Evolutionary conservation across 2,329 filamentous ascomycete genomes (phyloP), one percentile per base, ranked within the genome.

Genomic region (Aspergillus oerlinghausenensis): DNA sequence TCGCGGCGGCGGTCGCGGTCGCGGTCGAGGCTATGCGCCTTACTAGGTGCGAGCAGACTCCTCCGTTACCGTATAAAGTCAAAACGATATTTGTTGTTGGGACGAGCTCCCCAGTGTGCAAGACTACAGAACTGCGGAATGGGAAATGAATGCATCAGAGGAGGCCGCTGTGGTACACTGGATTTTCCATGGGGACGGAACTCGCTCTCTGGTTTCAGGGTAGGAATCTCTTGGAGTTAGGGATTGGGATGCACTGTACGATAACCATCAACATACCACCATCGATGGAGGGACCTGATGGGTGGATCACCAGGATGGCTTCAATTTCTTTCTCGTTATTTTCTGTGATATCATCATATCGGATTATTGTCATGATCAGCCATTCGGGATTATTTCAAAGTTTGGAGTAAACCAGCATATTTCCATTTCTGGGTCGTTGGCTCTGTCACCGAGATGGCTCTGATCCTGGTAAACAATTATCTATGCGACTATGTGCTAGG

Each of bases 1-100:
- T 68, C 79, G 82, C 59, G 82, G 82, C 38, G 78, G 79, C 55
- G 80, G 77, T 66, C 78, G 78, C 48, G 75, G 74, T 54, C 73
- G 75, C 54, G 73, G 75, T 58, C 70, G 75, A 66, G 77, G 77
- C 51, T 79, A 72, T 66, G 70, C 77, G 38, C 77, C 77, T 35
- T 79, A 79, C 63, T 79, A 70, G 66, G 53, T 51, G 58, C 40
- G 51, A 52, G 17, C 40, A 38, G 35, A 25, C 49, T 48, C 19
- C 17, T 45, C 48, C 25, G 23, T 54, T 52, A 55, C 47, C 43
- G 50, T 40, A 38, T 35, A 51, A 49, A 42, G 38, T 49, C 52
- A 52, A 51, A 51, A 45, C 42, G 29, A 56, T 45, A 35, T 28
- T 25, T 14, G 43, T 17, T 38, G 32, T 38, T 38, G 14, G 32